Conservation (phyloP, 768 basidiomycete genomes). For the Rhodotorula sphaerocarpa region DNA sequence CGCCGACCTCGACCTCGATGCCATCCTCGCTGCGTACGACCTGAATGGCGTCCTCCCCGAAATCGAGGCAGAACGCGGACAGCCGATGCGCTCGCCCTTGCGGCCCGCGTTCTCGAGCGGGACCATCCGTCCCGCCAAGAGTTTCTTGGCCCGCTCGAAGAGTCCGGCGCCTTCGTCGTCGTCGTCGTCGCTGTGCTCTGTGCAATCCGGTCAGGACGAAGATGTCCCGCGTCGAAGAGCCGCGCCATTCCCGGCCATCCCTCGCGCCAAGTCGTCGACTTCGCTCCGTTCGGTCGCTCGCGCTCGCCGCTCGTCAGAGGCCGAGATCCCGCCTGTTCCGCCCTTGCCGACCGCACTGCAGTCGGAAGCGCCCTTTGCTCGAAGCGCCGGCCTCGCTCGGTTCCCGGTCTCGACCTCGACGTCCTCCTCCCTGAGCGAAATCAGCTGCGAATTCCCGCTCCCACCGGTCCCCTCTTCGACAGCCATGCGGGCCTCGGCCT, state of each 20-base stretch:
- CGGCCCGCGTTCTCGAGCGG: neutral
- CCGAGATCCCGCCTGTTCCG: slow-evolving; percentile 5
- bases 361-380: neutral
- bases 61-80: neutral
- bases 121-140: too few species aligned
- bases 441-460: too few species aligned
- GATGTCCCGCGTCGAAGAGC: neutral
- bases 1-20: slow-evolving; percentile 30
- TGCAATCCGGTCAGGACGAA: neutral
- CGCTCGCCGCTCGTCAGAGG: neutral
- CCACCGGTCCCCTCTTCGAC: neutral
- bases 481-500: neutral
- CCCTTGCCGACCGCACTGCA: neutral
- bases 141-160: neutral
- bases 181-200: neutral
- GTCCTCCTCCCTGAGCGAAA: slow-evolving; percentile 20
- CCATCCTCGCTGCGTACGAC: slow-evolving; percentile 25
- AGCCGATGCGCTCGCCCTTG: neutral
- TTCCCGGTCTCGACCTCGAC: slow-evolving; percentile 12
- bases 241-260: slow-evolving; percentile 21
- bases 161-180: neutral
- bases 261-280: slow-evolving; percentile 4
- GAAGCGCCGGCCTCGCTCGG: neutral
- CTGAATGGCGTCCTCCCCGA: neutral
- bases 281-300: neutral